phyloP scores from a whole-genome alignment of 352 stramenopile genomes.

The Globisporangium nodosum region DNA sequence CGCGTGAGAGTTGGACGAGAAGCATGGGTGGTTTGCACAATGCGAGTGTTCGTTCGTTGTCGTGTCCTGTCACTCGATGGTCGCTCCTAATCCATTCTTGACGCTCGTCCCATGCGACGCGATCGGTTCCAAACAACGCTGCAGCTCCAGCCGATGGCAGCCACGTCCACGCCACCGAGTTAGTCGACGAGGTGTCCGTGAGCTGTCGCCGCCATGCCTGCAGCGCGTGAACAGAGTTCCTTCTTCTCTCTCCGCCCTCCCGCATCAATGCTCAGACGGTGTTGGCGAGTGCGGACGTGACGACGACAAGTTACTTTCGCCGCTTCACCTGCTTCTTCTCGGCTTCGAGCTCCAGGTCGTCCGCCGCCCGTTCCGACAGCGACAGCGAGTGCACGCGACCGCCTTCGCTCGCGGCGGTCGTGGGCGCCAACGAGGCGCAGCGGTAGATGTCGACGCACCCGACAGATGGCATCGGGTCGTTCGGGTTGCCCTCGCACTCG shows the following conservation, averaged over 20 bases:
- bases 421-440: slow-evolving; percentile 13
- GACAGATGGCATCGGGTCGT: slow-evolving; percentile 58
- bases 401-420: neutral
- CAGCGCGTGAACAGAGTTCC: neutral
- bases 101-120: neutral
- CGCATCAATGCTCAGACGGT: too few species aligned
- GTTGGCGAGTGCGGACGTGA: too few species aligned
- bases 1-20: neutral
- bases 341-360: slow-evolving; percentile 4
- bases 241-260: too few species aligned
- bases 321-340: slow-evolving; percentile 7
- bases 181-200: too few species aligned
- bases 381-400: neutral
- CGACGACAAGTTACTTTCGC: neutral
- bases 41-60: neutral
- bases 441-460: slow-evolving; percentile 52
- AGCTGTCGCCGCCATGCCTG: too few species aligned
- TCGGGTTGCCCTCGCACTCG: slow-evolving; percentile 28
- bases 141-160: too few species aligned
- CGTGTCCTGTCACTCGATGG: neutral
- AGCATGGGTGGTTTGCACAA: neutral
- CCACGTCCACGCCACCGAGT: too few species aligned
- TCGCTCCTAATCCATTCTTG: neutral
- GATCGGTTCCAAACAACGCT: neutral
- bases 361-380: neutral